Conservation (phyloP, 129 eudicot genomes). For the Erigeron canadensis region DNA sequence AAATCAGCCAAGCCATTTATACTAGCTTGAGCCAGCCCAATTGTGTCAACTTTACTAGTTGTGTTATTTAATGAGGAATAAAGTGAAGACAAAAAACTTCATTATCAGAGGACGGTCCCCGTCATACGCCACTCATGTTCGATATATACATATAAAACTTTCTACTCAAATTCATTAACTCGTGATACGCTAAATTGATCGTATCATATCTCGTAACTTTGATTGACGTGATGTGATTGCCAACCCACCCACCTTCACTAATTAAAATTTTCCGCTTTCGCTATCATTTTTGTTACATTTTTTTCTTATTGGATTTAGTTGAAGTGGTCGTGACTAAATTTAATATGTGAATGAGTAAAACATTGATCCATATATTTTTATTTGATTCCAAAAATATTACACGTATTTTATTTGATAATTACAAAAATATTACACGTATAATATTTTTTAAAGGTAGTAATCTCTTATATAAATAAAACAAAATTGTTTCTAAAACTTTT, state of each 20-base stretch:
- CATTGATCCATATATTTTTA: too few species aligned
- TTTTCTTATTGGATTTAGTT: neutral
- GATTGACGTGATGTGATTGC: slow-evolving; percentile 21
- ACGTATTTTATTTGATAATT: too few species aligned
- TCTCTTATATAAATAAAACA: too few species aligned
- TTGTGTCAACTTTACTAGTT: neutral
- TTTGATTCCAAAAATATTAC: too few species aligned
- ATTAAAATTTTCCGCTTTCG: slow-evolving; percentile 2
- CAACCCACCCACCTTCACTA: slow-evolving; percentile 12
- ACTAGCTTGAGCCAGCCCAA: neutral
- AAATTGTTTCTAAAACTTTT: too few species aligned
- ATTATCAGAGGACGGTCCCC: slow-evolving; percentile 26
- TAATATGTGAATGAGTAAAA: too few species aligned
- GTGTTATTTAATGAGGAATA: neutral
- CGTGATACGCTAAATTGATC: slow-evolving; percentile 4
- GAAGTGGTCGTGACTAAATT: neutral
- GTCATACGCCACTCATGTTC: neutral
- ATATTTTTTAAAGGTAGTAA: too few species aligned
- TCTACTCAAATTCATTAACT: neutral
- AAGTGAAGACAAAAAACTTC: slow-evolving; percentile 13
- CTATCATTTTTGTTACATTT: neutral
- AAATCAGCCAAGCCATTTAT: slow-evolving; percentile 9
- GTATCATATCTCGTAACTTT: neutral
- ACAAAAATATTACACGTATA: too few species aligned
- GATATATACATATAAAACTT: neutral